Conservation (phyloP, 202 grass and related monocot genomes). For the Bolboschoenoplectus hybrid region DNA sequence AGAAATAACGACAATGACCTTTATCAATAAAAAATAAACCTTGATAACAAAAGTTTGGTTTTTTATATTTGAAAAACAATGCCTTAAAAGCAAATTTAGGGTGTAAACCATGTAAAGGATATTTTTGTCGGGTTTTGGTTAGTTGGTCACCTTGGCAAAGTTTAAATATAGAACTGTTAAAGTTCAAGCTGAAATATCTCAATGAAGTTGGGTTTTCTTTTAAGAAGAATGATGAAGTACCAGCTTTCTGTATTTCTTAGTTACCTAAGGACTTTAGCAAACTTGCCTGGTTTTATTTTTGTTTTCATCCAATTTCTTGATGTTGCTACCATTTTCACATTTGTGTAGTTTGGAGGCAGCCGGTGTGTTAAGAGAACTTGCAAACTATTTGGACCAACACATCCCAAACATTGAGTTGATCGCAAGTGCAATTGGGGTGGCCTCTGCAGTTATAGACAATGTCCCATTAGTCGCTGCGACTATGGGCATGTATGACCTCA, state of each 20-base stretch:
- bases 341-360: constrained; percentile 83
- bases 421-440: constrained; percentile 82
- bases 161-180: constrained; percentile 3
- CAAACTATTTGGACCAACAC: constrained; percentile 90
- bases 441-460: constrained; percentile 89
- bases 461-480: constrained; percentile 95
- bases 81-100: neutral
- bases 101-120: neutral
- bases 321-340: constrained; percentile 8
- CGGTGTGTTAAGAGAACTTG: constrained; percentile 83
- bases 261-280: neutral
- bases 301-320: neutral
- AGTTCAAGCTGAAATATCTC: constrained; percentile 18
- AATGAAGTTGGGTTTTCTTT: neutral
- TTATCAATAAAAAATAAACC: neutral
- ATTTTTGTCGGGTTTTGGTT: neutral
- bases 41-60: neutral
- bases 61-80: neutral
- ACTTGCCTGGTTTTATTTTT: neutral
- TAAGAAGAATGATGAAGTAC: neutral
- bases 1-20: neutral
- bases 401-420: constrained; percentile 79
- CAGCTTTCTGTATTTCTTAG: neutral
- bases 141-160: neutral
- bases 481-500: constrained; percentile 96